Evolutionary conservation across 116 monocot species (phyloP), one percentile per base, ranked within the genome.

Genomic region (Phalaenopsis hybrid): DNA sequence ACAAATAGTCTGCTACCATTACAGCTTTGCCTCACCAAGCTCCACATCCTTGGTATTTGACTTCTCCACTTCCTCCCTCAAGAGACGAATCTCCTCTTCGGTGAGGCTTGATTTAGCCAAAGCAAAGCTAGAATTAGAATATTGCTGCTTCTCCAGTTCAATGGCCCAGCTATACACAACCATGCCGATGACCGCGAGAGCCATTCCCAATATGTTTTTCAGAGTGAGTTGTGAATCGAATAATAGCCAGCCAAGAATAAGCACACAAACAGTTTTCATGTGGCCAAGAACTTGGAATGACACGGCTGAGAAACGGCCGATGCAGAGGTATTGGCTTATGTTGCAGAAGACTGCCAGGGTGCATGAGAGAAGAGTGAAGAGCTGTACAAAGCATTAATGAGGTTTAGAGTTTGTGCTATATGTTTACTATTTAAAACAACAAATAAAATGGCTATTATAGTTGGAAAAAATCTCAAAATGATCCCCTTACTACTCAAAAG

Each of bases 241-340:
- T 51, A 95, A 69, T 75, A 93, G 52, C 93, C 95, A 95, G 10
- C 95, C 95, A 7, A 95, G 91, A 2, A 77, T 89, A 12, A 95
- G 87, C 48, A 95, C 93, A 41, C 91, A 91, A 3, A 95, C 89
- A 0, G 95, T 95, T 61, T 95, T 95, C 95, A 93, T 93, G 84
- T 95, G 55, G 55, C 55, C 55, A 3, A 55, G 55, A 55, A 55
- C 55, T 16, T 55, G 55, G 55, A 55, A 55, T 91, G n/a, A 96
- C 6, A 89, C 88, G 31, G 96, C 96, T 1, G 94, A 95, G 90
- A 95, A 95, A n/a, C 95, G 88, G 12, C 95, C 93, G n/a, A 95
- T 93, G 90, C 93, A 95, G 58, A 95, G 85, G 75, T 95, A 95
- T 79, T 95, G 93, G 90, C 95, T 95, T 50, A 91, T 87, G 82